Conservation (phyloP, 1,139 yeast genomes). For the Yamadazyma pseudoaaseri region DNA sequence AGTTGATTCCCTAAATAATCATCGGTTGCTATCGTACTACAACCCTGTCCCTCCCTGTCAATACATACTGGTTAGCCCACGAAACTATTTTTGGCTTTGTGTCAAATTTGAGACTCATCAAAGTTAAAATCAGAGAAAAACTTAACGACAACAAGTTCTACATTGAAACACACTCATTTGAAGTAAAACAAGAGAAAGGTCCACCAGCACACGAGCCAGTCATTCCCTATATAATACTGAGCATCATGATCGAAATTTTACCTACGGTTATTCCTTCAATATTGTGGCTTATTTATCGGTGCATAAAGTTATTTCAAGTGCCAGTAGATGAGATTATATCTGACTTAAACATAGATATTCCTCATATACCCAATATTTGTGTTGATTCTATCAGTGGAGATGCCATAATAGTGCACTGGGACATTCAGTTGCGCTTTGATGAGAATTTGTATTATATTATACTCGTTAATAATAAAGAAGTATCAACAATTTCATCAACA, state of each 20-base stretch:
- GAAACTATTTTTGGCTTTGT: no score
- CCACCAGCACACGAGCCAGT: no score
- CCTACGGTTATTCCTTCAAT: conserved; percentile 44
- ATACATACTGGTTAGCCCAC: no score
- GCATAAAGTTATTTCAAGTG: conserved; percentile 32
- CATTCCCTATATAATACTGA: no score
- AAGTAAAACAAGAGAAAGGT: no score
- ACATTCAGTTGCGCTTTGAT: conserved; percentile 28
- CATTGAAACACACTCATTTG: no score
- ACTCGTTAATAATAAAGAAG: conserved; percentile 37
- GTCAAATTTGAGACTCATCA: no score
- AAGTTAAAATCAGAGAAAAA: no score
- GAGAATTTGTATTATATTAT: conserved; percentile 38
- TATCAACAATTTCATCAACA: conserved; percentile 36
- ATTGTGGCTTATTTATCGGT: conserved; percentile 42
- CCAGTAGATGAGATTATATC: conserved; percentile 36
- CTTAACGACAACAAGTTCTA: no score
- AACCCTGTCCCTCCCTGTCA: no score
- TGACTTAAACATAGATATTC: conserved; percentile 41
- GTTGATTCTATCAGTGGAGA: conserved; percentile 33
- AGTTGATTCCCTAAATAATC: no score
- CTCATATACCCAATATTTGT: conserved; percentile 41
- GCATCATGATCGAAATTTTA: conserved; percentile 44
- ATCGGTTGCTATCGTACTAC: no score
- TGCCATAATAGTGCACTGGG: conserved; percentile 45